A percentile compares a stretch with the other conserved stretches of the same genome.
Evolutionary conservation across 106 monocot species (phyloP).

Genomic region (Dendrobium chrysotoxum): DNA sequence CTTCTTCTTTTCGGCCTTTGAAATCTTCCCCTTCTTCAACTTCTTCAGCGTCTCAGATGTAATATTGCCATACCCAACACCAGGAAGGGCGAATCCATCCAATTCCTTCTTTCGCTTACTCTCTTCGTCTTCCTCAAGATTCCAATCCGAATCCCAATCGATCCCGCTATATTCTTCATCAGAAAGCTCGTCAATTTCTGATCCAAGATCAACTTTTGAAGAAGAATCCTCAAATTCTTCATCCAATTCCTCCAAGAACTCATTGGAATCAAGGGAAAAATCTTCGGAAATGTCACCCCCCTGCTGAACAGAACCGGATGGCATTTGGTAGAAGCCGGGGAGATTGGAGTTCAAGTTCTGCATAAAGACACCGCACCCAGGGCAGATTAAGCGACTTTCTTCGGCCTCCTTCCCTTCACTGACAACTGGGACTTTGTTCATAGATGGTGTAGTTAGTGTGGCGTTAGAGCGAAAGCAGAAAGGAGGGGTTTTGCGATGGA

Average conservation of each 20-base stretch:
- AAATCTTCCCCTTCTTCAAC: conserved; percentile 63
- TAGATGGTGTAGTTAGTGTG: conserved; percentile 6
- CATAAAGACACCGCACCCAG: conserved; percentile 96
- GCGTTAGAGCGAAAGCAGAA: conserved; percentile 12
- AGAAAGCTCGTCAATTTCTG: conserved; percentile 12
- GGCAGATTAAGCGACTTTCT: conserved; percentile 50
- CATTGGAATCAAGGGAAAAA: conserved; percentile 21
- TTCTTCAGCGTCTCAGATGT: conserved; percentile 54
- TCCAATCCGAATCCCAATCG: conserved; percentile 62
- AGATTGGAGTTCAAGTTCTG: conserved; percentile 69
- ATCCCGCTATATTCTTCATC: conserved; percentile 16
- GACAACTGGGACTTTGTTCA: conserved; percentile 23
- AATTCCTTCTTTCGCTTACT: conserved; percentile 42
- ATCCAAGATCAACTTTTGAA: conserved; percentile 31
- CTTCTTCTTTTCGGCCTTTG: conserved; percentile 84
- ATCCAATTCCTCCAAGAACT: conserved; percentile 23
- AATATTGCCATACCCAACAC: conserved; percentile 82
- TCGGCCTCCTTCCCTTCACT: conserved; percentile 73
- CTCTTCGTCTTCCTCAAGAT: conserved; percentile 34
- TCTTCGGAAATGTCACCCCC: neutral
- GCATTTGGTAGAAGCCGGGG: conserved; percentile 71
- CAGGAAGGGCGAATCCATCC: conserved; percentile 72
- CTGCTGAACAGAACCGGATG: neutral
- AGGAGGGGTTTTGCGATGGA: conserved; percentile 10
- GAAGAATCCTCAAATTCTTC: conserved; percentile 19